phyloP scores from a whole-genome alignment of 164 flowering plant genomes.

The Stephania yunnanensis region DNA sequence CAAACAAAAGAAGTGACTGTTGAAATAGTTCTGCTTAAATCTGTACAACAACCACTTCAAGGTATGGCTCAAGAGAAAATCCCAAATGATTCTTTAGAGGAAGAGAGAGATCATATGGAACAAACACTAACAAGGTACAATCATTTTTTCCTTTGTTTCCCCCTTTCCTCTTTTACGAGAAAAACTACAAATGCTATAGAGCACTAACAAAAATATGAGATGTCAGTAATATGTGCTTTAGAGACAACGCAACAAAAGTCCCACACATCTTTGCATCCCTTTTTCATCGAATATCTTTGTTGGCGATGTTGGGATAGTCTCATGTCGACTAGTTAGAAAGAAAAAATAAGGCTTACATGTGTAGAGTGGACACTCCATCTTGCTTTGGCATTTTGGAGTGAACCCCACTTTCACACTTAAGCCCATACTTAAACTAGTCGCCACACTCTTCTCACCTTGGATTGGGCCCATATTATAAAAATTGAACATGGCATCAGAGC shows the following conservation, averaged over 20 bases:
- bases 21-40: background rate
- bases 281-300: background rate
- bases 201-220: background rate
- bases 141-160: background rate
- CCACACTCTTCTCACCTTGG: too few relatives aligned
- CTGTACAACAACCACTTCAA: background rate
- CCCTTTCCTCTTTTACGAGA: background rate
- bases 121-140: background rate
- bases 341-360: too few relatives aligned
- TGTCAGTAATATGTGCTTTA: background rate
- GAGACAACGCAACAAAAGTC: background rate
- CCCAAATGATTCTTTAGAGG: background rate
- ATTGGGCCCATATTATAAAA: too few relatives aligned
- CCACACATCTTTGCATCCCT: background rate
- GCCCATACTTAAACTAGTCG: too few relatives aligned
- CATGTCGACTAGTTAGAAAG: too few relatives aligned
- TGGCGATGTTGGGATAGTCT: too few relatives aligned
- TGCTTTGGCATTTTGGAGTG: too few relatives aligned
- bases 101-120: background rate
- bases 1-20: background rate
- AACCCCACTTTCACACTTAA: too few relatives aligned
- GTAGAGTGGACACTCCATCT: too few relatives aligned
- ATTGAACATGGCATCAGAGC: too few relatives aligned
- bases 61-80: background rate
- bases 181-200: background rate